A percentile compares a stretch with the other conserved stretches of the same genome.
Conservation (phyloP, 129 eudicot species). For the Mikania micrantha region DNA sequence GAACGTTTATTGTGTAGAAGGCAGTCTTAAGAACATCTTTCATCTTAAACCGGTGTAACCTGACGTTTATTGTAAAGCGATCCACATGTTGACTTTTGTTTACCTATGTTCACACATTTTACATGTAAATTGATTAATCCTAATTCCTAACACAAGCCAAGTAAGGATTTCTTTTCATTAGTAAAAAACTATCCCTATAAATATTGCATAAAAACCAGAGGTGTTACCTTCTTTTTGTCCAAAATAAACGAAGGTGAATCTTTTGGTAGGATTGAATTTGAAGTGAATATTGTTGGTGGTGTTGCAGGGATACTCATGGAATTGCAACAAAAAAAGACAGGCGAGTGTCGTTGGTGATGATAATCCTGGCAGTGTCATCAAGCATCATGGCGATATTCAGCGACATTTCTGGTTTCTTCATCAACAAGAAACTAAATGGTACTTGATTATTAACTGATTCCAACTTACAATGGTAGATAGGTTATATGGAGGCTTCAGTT, state of each 20-base stretch:
- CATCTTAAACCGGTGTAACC: too few species aligned
- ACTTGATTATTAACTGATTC: neutral
- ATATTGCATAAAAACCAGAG: neutral
- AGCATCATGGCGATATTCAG: conserved; percentile 81
- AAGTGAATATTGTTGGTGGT: neutral
- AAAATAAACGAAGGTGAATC: neutral
- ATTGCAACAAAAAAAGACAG: conserved; percentile 63
- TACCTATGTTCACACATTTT: too few species aligned
- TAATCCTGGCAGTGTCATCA: conserved; percentile 77
- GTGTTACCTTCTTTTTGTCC: neutral
- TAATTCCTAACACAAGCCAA: too few species aligned
- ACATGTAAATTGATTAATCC: too few species aligned
- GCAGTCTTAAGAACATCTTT: too few species aligned
- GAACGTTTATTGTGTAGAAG: too few species aligned
- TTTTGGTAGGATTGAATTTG: neutral
- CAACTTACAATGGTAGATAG: conserved; percentile 10
- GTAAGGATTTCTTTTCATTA: neutral
- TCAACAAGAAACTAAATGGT: neutral
- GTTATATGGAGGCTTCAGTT: neutral
- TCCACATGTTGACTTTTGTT: too few species aligned
- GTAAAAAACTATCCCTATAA: neutral
- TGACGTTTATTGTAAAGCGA: too few species aligned
- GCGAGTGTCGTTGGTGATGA: conserved; percentile 66
- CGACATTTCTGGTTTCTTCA: conserved; percentile 50
- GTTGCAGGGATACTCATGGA: conserved; percentile 68